These are phyloP conservation scores for Favolaschia claudopus DNA, from an alignment of 768 basidiomycete genomes.

Conservation along the genomic window DNA sequence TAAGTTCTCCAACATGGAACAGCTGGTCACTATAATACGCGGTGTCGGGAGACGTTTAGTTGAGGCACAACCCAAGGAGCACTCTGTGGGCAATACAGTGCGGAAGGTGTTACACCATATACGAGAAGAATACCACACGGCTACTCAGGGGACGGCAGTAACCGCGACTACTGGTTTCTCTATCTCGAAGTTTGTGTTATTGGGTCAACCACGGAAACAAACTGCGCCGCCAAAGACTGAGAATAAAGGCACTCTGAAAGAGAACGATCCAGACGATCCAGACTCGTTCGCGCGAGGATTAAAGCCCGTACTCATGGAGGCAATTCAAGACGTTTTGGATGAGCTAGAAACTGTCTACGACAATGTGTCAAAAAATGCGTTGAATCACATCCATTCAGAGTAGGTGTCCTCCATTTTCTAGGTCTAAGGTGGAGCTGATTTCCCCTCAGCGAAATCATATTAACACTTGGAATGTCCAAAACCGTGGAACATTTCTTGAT, in stretches of 20 bases:
- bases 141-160: conserved; percentile 57
- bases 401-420: conserved; percentile 48
- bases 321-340: conserved; percentile 94
- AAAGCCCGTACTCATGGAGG: conserved; percentile 96
- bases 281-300: conserved; percentile 80
- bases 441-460: conserved; percentile 82
- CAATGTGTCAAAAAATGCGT: conserved; percentile 91
- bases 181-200: conserved; percentile 83
- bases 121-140: conserved; percentile 92
- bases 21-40: conserved; percentile 81
- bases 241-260: conserved; percentile 63
- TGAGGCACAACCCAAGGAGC: conserved; percentile 96
- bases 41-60: conserved; percentile 80
- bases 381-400: conserved; percentile 99
- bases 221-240: conserved; percentile 53
- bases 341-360: conserved; percentile 97
- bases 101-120: conserved; percentile 93
- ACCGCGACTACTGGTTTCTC: conserved; percentile 60
- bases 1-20: conserved; percentile 86
- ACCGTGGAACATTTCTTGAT: conserved; percentile 96
- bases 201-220: conserved; percentile 75
- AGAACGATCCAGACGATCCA: conserved; percentile 78
- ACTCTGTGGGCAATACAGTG: conserved; percentile 94
- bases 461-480: conserved; percentile 92
- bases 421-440: background rate